Evolutionary conservation across 2,329 filamentous ascomycete species (phyloP), one percentile per base, ranked within the genome.

Genomic region (Clonostachys sp.): DNA sequence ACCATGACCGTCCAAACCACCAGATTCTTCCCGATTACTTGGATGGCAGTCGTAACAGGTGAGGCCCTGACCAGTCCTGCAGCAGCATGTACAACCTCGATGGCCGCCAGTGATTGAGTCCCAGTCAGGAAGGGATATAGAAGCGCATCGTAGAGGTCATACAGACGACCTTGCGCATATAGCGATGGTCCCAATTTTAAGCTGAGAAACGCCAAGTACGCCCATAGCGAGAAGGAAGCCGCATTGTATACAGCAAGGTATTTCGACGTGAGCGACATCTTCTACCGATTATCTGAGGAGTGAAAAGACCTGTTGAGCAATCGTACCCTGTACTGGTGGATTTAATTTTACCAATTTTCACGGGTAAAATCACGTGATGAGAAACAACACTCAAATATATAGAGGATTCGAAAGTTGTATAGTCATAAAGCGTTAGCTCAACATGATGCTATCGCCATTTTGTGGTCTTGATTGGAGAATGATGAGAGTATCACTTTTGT

Each of bases 1-100:
- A 48, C 41, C 46, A 48, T 48, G 33, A 48, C 46, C 7, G 46
- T 48, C 47, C 47, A 49, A 16, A 49, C 44, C n/a, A 49, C 40
- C 17, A 45, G 44, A 18, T 49, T 49, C 30, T 45, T 45, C 17
- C 47, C 47, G n/a, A 45, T 38, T 13, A 49, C 47, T 18, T 49
- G 47, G 16, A 49, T 34, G 17, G 47, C 47, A n/a, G 47, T 49
- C 6, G 47, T 49, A 6, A 38, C 20, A 18, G 47, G 44, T 16
- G 47, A 43, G 14, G 47, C 20, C 16, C 47, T 36, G 10, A 49
- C 47, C 12, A 49, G 43, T 5, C 47, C 47, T 9, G 44, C 40
- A 12, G 40, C 40, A 5, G 47, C 47, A 42, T 49, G 47, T 14
- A 49, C 34, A 34, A 49, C 39, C 16, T 49, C 47, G 4, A 49